These are phyloP conservation scores for Moesziomyces aphidis DNA, from an alignment of 1,284 basidiomycete genomes.

Conservation along the genomic window DNA sequence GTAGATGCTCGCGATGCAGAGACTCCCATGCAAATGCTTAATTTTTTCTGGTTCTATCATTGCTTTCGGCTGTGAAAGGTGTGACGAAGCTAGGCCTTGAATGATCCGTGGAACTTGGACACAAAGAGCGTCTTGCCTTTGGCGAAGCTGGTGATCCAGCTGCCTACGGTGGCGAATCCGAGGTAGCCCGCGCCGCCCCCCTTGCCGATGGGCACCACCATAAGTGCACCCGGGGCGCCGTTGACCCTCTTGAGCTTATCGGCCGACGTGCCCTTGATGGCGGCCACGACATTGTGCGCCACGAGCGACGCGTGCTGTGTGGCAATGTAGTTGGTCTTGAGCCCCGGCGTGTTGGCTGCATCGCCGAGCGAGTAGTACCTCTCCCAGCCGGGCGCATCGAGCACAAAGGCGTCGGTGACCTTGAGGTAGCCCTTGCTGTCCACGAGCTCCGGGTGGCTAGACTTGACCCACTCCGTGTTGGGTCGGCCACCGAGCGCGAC, in stretches of 20 bases:
- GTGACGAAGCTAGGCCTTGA: conserved; percentile 14
- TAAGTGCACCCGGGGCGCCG: conserved; percentile 12
- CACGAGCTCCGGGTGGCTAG: conserved; percentile 63
- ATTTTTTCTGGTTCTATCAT: neutral
- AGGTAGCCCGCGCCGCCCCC: conserved; percentile 36
- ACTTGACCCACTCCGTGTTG: conserved; percentile 66
- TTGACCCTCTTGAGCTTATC: conserved; percentile 13
- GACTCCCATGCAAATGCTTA: neutral
- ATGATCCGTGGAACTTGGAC: conserved; percentile 19
- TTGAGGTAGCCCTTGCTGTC: conserved; percentile 58
- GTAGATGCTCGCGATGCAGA: neutral
- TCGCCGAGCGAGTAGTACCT: conserved; percentile 65
- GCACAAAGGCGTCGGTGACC: conserved; percentile 61
- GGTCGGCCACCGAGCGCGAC: conserved; percentile 69
- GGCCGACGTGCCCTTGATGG: conserved; percentile 19
- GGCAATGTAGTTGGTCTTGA: conserved; percentile 38
- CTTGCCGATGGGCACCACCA: conserved; percentile 43
- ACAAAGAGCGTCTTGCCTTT: conserved; percentile 49
- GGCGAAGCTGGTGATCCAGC: conserved; percentile 28
- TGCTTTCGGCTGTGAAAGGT: no score
- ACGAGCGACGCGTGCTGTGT: conserved; percentile 34
- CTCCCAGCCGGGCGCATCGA: conserved; percentile 17
- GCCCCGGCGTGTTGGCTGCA: conserved; percentile 46
- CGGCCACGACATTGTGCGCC: conserved; percentile 46
- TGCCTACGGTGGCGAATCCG: conserved; percentile 23